Percentiles rank a stretch among this genome's conserved stretches.
Conservation (phyloP, 352 stramenopile genomes). For the Aphanomyces astaci region DNA sequence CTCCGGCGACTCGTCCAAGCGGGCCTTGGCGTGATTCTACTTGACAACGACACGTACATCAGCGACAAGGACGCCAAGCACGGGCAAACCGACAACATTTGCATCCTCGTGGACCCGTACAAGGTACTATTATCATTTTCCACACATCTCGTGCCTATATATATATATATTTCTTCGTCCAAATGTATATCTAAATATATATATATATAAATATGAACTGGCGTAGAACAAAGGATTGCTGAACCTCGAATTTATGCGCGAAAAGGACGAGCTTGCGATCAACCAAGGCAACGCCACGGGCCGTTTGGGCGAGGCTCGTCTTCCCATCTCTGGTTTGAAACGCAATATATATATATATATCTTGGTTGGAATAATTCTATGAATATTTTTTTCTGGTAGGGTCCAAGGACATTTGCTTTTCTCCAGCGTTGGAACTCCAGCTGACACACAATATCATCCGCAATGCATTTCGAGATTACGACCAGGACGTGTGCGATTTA, state of each 20-base stretch:
- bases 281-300: slow-evolving; percentile 60
- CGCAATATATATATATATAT: too few relatives aligned
- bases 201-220: too few relatives aligned
- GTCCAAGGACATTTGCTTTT: slow-evolving; percentile 77
- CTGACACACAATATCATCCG: slow-evolving; percentile 86
- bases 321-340: slow-evolving; percentile 26
- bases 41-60: slow-evolving; percentile 50
- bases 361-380: too few relatives aligned
- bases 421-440: slow-evolving; percentile 72
- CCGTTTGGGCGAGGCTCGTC: slow-evolving; percentile 59
- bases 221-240: slow-evolving; percentile 50
- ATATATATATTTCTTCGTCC: too few relatives aligned
- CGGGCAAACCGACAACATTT: slow-evolving; percentile 52
- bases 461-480: slow-evolving; percentile 80
- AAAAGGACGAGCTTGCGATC: slow-evolving; percentile 79
- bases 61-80: slow-evolving; percentile 43
- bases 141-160: too few relatives aligned
- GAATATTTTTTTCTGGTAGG: too few relatives aligned
- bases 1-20: slow-evolving; percentile 74
- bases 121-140: slow-evolving; percentile 30
- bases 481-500: slow-evolving; percentile 82
- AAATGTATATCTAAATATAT: too few relatives aligned
- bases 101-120: slow-evolving; percentile 73
- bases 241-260: slow-evolving; percentile 80
- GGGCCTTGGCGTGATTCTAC: slow-evolving; percentile 52